Conservation (phyloP, 2,329 filamentous ascomycete species). For the Chalara sp. region DNA sequence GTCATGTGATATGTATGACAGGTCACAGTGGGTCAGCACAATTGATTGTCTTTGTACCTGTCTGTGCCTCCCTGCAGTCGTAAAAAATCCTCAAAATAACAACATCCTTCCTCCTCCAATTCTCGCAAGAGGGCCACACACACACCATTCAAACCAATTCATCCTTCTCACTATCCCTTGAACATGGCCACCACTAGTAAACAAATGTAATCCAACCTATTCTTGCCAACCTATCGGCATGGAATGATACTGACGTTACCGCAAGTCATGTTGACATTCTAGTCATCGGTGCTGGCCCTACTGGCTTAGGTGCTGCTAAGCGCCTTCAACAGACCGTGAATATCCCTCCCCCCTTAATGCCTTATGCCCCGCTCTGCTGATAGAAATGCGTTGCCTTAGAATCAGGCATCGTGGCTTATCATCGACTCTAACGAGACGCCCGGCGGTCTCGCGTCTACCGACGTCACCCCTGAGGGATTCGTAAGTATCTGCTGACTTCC, state of each 20-base stretch:
- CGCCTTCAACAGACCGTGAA: slow-evolving; percentile 87
- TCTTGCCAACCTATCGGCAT: background rate
- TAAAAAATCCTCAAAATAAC: background rate
- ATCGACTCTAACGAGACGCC: slow-evolving; percentile 87
- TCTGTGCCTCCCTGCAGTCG: no score
- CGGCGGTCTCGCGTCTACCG: slow-evolving; percentile 92
- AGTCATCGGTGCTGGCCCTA: slow-evolving; percentile 95
- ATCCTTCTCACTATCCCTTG: background rate
- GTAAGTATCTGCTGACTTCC: slow-evolving; percentile 51
- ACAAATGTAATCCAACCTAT: background rate
- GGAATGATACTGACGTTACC: background rate
- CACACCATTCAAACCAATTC: background rate
- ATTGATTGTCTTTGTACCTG: no score
- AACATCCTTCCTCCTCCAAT: background rate
- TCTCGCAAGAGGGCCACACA: background rate
- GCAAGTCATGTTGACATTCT: slow-evolving; percentile 83
- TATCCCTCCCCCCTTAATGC: background rate
- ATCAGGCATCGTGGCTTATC: slow-evolving; percentile 92
- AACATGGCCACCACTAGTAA: background rate
- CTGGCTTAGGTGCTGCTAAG: slow-evolving; percentile 95
- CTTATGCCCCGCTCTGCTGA: slow-evolving; percentile 11
- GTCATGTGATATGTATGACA: no score
- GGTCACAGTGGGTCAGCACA: no score
- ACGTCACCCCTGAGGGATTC: slow-evolving; percentile 92
- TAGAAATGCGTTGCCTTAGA: slow-evolving; percentile 40